Evolutionary conservation across 768 basidiomycete genomes (phyloP).

Genomic region (Melanogaster broomeanus): DNA sequence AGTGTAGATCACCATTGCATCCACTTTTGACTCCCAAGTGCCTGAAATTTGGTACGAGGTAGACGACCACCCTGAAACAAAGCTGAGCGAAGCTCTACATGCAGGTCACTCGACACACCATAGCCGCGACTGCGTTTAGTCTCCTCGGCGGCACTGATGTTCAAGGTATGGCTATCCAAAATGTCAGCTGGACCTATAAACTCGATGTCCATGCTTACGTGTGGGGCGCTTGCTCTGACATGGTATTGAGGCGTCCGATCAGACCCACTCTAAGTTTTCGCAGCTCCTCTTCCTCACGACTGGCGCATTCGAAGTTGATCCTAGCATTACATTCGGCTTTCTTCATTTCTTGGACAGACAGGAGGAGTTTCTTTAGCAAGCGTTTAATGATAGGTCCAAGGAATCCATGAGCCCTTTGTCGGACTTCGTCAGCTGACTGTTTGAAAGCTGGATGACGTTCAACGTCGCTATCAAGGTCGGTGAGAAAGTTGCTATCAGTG

Average conservation of each 20-base stretch:
- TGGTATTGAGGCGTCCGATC: constrained; percentile 19
- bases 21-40: constrained; percentile 4
- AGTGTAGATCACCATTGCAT: constrained; percentile 19
- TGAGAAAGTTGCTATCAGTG: constrained; percentile 18
- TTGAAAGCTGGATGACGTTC: constrained; percentile 5
- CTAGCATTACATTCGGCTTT: neutral
- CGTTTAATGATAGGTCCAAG: neutral
- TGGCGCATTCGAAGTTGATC: constrained; percentile 1
- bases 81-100: neutral
- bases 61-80: neutral
- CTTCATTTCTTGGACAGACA: constrained; percentile 10
- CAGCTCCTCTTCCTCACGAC: constrained; percentile 8
- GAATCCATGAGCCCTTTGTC: neutral
- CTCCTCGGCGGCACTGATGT: constrained; percentile 1
- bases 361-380: constrained; percentile 10
- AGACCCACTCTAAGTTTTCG: constrained; percentile 11
- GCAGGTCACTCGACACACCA: neutral
- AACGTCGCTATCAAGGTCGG: neutral
- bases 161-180: constrained; percentile 7
- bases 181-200: neutral
- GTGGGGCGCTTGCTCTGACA: constrained; percentile 2
- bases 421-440: neutral
- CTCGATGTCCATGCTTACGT: constrained; percentile 6
- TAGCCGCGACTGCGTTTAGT: neutral
- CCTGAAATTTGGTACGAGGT: neutral